Evolutionary conservation across 371 early-diverging fungal species (phyloP).

Genomic region (Zancudomyces culisetae): DNA sequence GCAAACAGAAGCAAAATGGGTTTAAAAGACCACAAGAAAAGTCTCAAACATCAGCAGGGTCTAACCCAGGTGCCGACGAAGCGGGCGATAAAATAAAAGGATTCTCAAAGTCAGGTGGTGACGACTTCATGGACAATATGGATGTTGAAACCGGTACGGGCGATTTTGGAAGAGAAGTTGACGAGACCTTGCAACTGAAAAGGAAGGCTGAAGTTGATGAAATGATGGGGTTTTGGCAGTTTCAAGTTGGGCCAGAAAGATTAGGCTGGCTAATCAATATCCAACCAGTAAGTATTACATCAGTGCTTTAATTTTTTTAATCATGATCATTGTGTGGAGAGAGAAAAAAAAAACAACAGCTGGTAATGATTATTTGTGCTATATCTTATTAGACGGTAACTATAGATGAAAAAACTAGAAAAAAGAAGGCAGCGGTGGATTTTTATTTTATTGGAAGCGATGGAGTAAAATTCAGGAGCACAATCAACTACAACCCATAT

Average conservation of each 20-base stretch:
- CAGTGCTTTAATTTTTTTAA: conserved; percentile 1
- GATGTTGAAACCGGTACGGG: too few species aligned
- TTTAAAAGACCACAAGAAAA: too few species aligned
- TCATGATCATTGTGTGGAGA: too few species aligned
- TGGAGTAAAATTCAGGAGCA: conserved; percentile 74
- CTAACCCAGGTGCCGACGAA: too few species aligned
- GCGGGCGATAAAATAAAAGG: too few species aligned
- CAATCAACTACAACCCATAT: conserved; percentile 70
- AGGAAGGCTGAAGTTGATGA: conserved; percentile 24
- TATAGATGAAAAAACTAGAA: neutral
- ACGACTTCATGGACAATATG: too few species aligned
- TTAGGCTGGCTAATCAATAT: conserved; percentile 94
- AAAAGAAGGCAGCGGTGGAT: conserved; percentile 47
- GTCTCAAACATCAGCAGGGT: too few species aligned
- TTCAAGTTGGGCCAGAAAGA: conserved; percentile 54
- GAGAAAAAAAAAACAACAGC: neutral
- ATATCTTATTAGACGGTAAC: conserved; percentile 24
- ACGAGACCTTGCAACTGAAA: too few species aligned
- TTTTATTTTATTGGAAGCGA: conserved; percentile 83
- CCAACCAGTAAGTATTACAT: conserved; percentile 33
- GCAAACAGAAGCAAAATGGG: too few species aligned
- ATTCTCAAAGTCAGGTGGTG: too few species aligned
- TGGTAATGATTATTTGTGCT: neutral
- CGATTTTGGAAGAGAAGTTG: too few species aligned
- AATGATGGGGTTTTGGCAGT: conserved; percentile 60